These are phyloP conservation scores for Colletotrichum kahawae DNA, from an alignment of 2,329 filamentous ascomycete species.

Conservation along the genomic window DNA sequence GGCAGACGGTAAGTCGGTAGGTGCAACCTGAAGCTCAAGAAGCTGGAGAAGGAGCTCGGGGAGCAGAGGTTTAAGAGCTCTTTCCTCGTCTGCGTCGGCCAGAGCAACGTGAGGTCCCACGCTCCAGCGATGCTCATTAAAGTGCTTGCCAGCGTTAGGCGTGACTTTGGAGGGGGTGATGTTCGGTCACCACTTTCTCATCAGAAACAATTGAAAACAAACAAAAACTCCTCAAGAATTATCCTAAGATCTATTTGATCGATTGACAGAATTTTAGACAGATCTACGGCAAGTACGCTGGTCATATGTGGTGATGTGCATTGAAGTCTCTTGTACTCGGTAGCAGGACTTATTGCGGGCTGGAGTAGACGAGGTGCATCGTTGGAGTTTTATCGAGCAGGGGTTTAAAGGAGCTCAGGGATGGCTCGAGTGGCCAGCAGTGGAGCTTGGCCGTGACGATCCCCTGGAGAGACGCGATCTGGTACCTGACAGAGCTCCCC, in stretches of 20 bases:
- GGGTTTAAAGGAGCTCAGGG: slow-evolving; percentile 9
- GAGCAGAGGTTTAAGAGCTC: slow-evolving; percentile 19
- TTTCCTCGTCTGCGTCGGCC: slow-evolving; percentile 18
- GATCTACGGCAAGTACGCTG: not conserved
- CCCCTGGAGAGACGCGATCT: not conserved
- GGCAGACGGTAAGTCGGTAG: not conserved
- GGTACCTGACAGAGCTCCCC: not conserved
- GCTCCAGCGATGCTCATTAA: slow-evolving; percentile 10
- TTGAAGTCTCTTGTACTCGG: not conserved
- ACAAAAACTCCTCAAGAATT: accelerated
- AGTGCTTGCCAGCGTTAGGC: slow-evolving; percentile 18
- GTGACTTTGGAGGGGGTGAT: not conserved
- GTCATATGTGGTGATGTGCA: not conserved
- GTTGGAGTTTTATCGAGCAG: slow-evolving; percentile 1
- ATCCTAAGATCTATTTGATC: accelerated
- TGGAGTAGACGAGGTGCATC: slow-evolving; percentile 31
- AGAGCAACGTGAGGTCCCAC: slow-evolving; percentile 17
- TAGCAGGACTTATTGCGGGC: slow-evolving; percentile 36
- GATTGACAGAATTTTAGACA: accelerated
- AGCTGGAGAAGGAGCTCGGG: slow-evolving; percentile 5
- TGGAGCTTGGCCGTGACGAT: slow-evolving; percentile 13
- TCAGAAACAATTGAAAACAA: not conserved
- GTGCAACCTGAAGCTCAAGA: not conserved
- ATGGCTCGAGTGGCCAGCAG: slow-evolving; percentile 31
- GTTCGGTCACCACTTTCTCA: not conserved